A percentile compares a stretch with the other conserved stretches of the same genome.
Evolutionary conservation across 352 stramenopile species (phyloP).

Genomic region (Globisporangium irregulare): DNA sequence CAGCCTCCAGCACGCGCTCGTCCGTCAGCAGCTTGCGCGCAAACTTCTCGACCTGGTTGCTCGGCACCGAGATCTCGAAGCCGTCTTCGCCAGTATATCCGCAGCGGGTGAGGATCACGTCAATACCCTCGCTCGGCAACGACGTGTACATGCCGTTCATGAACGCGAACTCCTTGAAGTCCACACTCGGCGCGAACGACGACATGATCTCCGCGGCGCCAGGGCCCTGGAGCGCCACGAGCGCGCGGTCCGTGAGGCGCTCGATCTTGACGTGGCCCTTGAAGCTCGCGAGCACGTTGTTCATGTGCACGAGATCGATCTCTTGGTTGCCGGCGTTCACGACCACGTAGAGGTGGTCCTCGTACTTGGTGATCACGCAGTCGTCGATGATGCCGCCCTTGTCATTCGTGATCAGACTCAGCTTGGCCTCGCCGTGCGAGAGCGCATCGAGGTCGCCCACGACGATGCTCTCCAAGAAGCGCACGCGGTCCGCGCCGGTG

Average conservation of each 20-base stretch:
- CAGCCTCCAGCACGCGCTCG: slow-evolving; percentile 87
- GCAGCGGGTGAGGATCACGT: slow-evolving; percentile 93
- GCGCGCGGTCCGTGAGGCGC: slow-evolving; percentile 90
- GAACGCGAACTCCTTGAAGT: slow-evolving; percentile 94
- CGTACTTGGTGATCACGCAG: slow-evolving; percentile 96
- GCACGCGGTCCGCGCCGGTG: slow-evolving; percentile 91
- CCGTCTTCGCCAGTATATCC: slow-evolving; percentile 99
- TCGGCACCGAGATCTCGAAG: slow-evolving; percentile 95
- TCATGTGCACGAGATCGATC: slow-evolving; percentile 94
- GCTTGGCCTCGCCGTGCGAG: slow-evolving; percentile 80
- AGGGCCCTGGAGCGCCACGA: slow-evolving; percentile 95
- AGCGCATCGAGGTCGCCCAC: slow-evolving; percentile 93
- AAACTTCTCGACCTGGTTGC: slow-evolving; percentile 50
- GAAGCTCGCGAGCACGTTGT: slow-evolving; percentile 77
- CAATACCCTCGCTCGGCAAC: slow-evolving; percentile 55
- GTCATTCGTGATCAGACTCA: slow-evolving; percentile 96
- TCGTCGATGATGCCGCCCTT: slow-evolving; percentile 98
- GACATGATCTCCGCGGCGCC: slow-evolving; percentile 85
- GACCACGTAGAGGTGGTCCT: slow-evolving; percentile 94
- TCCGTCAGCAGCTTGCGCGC: slow-evolving; percentile 53
- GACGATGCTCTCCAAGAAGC: slow-evolving; percentile 96
- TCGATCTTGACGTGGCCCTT: slow-evolving; percentile 94
- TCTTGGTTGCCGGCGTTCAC: slow-evolving; percentile 98
- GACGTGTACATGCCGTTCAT: slow-evolving; percentile 93
- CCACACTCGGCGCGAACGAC: slow-evolving; percentile 82